Evolutionary conservation across 2,329 filamentous ascomycete genomes (phyloP), one percentile per base, ranked within the genome.

Genomic region (Ophiostoma angusticollis): DNA sequence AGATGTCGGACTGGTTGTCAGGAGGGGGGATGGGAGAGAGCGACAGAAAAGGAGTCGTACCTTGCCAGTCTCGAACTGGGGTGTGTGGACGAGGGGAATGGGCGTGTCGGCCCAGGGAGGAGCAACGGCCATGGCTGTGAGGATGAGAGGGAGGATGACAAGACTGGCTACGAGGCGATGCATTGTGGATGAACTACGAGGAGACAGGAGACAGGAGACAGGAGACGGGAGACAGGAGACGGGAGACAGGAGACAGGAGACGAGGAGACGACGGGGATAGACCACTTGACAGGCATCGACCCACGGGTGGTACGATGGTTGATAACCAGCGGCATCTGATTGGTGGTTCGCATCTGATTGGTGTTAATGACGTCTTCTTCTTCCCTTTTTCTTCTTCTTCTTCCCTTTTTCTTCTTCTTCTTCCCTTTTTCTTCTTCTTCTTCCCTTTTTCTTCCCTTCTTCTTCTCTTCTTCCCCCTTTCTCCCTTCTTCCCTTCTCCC

Each of bases 21-120:
- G 32, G 23, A 18, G 22, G 16, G n/a, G 17, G 9, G 9, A 24
- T 9, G 11, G 5, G 16, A 8, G 11, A 29, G 35, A 22, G n/a
- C 5, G 25, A 24, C 22, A 21, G 21, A 29, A 22, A 21, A 8
- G n/a, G 21, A 21, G 27, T 16, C 40, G 39, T 43, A 69, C 67
- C 61, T 68, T 68, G 43, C 66, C 63, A 3, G 67, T 70, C 49
- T 62, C 59, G 45, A 61, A 68, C 43, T 68, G 64, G 14, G 71
- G 71, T 39, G 71, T 75, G 3, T 58, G 55, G 31, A 76, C 61
- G 41, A 76, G 59, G 51, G 61, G 60, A 54, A 75, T 64, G 24
- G 72, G 72, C 25, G 58, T 54, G 49, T 75, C 69, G 3, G 70
- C 72, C 72, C 72, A 76, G 4, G 58, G 53, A 18, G 14, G 12